Evolutionary conservation across 495 filamentous ascomycete genomes (phyloP).

Genomic region (Penicillium maclennaniae): DNA sequence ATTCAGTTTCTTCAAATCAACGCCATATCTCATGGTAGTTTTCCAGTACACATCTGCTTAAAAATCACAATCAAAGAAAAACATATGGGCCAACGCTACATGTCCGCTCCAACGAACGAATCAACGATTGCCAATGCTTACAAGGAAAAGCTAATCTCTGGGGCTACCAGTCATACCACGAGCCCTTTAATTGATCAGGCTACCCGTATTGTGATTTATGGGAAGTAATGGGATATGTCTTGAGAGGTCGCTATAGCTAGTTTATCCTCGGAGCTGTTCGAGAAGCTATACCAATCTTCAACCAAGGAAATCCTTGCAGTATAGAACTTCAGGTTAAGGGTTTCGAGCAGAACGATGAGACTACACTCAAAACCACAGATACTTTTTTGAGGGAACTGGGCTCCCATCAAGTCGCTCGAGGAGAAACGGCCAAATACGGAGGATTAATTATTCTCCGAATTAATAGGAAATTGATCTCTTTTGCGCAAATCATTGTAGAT

Average conservation of each 20-base stretch:
- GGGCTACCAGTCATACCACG: constrained; percentile 23
- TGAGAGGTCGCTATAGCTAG: constrained; percentile 39
- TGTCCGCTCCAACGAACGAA: constrained; percentile 25
- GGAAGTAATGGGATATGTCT: constrained; percentile 27
- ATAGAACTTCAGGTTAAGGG: constrained; percentile 14
- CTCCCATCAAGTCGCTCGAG: constrained; percentile 48
- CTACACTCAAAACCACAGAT: constrained; percentile 24
- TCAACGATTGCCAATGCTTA: constrained; percentile 28
- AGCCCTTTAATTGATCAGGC: constrained; percentile 31
- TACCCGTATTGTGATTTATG: constrained; percentile 27
- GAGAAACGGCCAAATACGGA: constrained; percentile 36
- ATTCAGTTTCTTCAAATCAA: neutral
- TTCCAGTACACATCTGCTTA: neutral
- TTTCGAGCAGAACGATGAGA: neutral
- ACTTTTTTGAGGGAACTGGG: constrained; percentile 62
- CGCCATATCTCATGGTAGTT: no score
- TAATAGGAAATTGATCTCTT: no score
- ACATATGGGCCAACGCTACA: constrained; percentile 27
- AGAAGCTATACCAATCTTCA: constrained; percentile 28
- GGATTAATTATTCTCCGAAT: no score
- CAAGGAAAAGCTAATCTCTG: constrained; percentile 25
- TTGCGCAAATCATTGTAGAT: no score
- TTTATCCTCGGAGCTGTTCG: constrained; percentile 44
- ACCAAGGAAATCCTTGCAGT: constrained; percentile 13
- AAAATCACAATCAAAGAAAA: constrained; percentile 20